Evolutionary conservation across 2,329 filamentous ascomycete genomes (phyloP).

Genomic region (Alternaria arborescens): DNA sequence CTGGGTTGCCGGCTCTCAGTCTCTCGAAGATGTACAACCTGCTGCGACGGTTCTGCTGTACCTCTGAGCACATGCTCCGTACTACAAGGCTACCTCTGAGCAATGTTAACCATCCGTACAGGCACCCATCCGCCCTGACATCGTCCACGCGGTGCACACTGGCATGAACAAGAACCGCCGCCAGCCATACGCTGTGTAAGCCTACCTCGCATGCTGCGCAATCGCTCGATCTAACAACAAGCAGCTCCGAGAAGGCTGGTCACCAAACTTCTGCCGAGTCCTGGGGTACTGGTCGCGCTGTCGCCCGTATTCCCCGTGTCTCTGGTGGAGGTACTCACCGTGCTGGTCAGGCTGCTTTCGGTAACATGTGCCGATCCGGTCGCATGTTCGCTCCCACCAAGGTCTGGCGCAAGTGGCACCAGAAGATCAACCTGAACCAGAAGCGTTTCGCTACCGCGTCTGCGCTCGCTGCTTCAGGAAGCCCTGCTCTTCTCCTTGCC

Average conservation of each 20-base stretch:
- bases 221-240: conserved; percentile 26
- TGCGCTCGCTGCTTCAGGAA: conserved; percentile 94
- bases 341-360: conserved; percentile 99
- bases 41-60: not conserved
- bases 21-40: not conserved
- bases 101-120: conserved; percentile 25
- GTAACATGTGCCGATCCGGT: conserved; percentile 99
- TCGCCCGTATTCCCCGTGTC: conserved; percentile 99
- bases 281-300: conserved; percentile 97
- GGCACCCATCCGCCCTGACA: conserved; percentile 96
- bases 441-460: conserved; percentile 99
- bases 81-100: not conserved
- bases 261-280: conserved; percentile 99
- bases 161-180: conserved; percentile 99
- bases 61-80: not conserved
- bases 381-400: conserved; percentile 99
- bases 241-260: conserved; percentile 88
- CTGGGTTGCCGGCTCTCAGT: conserved; percentile 3
- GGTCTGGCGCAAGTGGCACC: conserved; percentile 99
- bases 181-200: conserved; percentile 96
- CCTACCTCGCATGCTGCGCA: conserved; percentile 11
- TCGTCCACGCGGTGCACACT: conserved; percentile 98
- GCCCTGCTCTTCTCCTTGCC: conserved; percentile 92
- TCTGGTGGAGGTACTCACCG: conserved; percentile 99
- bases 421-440: conserved; percentile 99